These are phyloP conservation scores for Aureobasidium uvarum DNA, from an alignment of 2,329 filamentous ascomycete genomes.

Conservation along the genomic window DNA sequence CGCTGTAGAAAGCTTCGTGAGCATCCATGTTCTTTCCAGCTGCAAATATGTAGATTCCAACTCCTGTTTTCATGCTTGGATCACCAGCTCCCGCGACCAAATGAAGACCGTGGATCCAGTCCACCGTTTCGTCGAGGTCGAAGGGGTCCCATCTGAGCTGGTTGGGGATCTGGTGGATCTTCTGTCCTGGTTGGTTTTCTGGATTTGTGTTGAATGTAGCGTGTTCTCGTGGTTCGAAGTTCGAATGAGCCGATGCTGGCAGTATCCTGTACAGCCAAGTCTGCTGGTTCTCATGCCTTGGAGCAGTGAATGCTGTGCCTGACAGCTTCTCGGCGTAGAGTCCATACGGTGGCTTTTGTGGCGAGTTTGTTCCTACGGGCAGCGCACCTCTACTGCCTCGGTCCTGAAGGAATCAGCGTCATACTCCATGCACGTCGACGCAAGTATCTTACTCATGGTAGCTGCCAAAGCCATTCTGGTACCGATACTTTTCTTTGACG, in stretches of 20 bases:
- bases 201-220: constrained; percentile 52
- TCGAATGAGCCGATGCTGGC: constrained; percentile 58
- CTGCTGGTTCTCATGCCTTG: constrained; percentile 57
- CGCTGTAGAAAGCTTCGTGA: constrained; percentile 77
- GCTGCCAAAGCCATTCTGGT: constrained; percentile 74
- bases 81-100: constrained; percentile 78
- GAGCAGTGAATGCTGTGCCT: constrained; percentile 60
- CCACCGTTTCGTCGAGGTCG: constrained; percentile 65
- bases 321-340: constrained; percentile 74
- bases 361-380: constrained; percentile 74
- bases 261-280: constrained; percentile 59
- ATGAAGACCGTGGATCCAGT: constrained; percentile 67
- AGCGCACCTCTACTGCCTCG: constrained; percentile 71
- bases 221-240: constrained; percentile 52
- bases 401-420: constrained; percentile 51
- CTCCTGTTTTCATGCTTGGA: constrained; percentile 71
- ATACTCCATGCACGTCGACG: neutral
- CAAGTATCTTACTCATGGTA: constrained; percentile 66
- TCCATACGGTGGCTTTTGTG: constrained; percentile 73
- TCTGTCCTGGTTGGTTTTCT: constrained; percentile 51
- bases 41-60: constrained; percentile 79
- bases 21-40: constrained; percentile 73
- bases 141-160: constrained; percentile 79
- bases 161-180: constrained; percentile 73
- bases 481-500: constrained; percentile 67